A percentile compares a stretch with the other conserved stretches of the same genome.
Conservation (phyloP, 1,139 yeast genomes). For the Kodamaea sp. region DNA sequence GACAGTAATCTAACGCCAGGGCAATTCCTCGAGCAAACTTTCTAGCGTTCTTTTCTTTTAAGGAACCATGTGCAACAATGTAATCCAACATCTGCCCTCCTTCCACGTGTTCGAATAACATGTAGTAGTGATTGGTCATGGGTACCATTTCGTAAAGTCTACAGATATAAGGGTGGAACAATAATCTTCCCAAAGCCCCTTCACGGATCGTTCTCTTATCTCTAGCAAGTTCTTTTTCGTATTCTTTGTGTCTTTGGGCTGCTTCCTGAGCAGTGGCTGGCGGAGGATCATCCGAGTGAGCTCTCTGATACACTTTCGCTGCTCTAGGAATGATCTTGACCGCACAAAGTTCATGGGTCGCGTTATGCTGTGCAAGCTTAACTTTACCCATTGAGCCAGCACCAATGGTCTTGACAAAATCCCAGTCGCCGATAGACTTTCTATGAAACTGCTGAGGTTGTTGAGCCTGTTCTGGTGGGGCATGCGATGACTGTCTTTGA, state of each 20-base stretch:
- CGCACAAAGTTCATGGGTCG: slow-evolving; percentile 83
- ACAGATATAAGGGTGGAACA: slow-evolving; percentile 92
- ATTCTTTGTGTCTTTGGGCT: slow-evolving; percentile 66
- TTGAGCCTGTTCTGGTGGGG: slow-evolving; percentile 11
- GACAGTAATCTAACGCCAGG: slow-evolving; percentile 91
- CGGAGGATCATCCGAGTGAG: slow-evolving; percentile 72
- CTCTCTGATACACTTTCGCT: slow-evolving; percentile 72
- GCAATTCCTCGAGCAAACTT: slow-evolving; percentile 97
- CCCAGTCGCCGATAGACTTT: slow-evolving; percentile 95
- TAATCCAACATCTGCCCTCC: slow-evolving; percentile 99
- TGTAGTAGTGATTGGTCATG: slow-evolving; percentile 95
- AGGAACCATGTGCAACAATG: slow-evolving; percentile 93
- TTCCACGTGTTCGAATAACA: slow-evolving; percentile 94
- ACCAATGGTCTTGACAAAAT: slow-evolving; percentile 90
- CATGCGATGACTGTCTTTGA: slow-evolving; percentile 22
- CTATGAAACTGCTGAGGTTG: slow-evolving; percentile 67
- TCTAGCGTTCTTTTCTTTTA: slow-evolving; percentile 92
- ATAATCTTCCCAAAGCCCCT: slow-evolving; percentile 86
- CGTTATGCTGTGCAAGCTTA: slow-evolving; percentile 83
- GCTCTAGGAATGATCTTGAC: slow-evolving; percentile 83
- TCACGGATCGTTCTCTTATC: slow-evolving; percentile 93
- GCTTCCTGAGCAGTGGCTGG: slow-evolving; percentile 57
- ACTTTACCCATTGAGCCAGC: slow-evolving; percentile 99
- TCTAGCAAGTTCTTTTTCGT: slow-evolving; percentile 85
- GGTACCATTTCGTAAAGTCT: slow-evolving; percentile 91